These are phyloP conservation scores for Phaeotremella fagi DNA, from an alignment of 768 basidiomycete species.

Conservation along the genomic window DNA sequence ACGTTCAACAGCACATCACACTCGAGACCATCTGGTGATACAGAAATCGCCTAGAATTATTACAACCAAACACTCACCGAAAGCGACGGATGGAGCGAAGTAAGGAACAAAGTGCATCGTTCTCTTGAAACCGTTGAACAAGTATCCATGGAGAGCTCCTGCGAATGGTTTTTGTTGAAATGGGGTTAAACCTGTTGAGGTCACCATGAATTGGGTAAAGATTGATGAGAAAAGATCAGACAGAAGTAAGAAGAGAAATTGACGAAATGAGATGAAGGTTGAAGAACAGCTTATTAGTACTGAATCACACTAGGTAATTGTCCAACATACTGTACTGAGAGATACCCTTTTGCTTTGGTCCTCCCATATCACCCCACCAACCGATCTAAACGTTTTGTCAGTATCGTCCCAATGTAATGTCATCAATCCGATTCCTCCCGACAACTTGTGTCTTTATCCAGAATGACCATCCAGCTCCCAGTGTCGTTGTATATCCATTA, in stretches of 20 bases:
- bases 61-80: constrained; percentile 74
- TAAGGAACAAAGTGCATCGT: constrained; percentile 69
- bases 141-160: constrained; percentile 64
- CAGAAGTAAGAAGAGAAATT: neutral
- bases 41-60: no score
- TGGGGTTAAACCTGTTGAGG: constrained; percentile 67
- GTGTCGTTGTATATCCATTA: no score
- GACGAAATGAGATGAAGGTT: neutral
- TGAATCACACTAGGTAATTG: no score
- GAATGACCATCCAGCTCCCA: no score
- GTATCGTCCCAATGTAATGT: neutral
- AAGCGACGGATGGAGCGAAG: constrained; percentile 68
- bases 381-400: constrained; percentile 55
- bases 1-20: no score
- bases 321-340: constrained; percentile 72
- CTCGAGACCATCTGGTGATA: no score
- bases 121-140: constrained; percentile 82
- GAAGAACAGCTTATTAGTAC: neutral
- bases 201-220: neutral
- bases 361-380: constrained; percentile 83
- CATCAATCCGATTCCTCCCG: no score
- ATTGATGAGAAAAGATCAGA: no score
- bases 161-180: constrained; percentile 70
- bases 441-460: no score
- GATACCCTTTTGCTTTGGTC: constrained; percentile 70